These are phyloP conservation scores for Camellia oleifera DNA, from an alignment of 179 eudicot species.

Conservation along the genomic window DNA sequence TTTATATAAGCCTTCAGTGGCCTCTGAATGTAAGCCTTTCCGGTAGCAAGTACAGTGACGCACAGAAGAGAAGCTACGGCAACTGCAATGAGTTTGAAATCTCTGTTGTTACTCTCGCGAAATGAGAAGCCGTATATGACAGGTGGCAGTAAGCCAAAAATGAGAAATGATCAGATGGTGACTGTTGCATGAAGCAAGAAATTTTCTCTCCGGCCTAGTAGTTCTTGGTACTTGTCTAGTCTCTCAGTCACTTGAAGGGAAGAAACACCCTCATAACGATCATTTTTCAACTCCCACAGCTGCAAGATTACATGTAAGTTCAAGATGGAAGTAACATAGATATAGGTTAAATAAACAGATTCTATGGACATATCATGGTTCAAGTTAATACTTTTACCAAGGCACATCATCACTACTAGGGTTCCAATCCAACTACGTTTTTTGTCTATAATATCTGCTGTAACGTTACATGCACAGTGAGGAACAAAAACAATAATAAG, in stretches of 20 bases:
- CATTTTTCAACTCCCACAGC: slow-evolving; percentile 67
- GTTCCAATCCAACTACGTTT: background rate
- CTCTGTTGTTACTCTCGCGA: slow-evolving; percentile 51
- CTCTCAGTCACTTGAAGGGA: slow-evolving; percentile 12
- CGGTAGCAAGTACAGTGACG: slow-evolving; percentile 53
- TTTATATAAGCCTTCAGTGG: slow-evolving; percentile 49
- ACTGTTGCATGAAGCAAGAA: slow-evolving; percentile 54
- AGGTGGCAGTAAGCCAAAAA: slow-evolving; percentile 42
- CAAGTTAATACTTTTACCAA: background rate
- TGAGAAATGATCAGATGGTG: slow-evolving; percentile 38
- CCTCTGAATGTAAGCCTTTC: slow-evolving; percentile 54
- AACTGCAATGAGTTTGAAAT: slow-evolving; percentile 56
- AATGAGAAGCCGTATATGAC: slow-evolving; percentile 33
- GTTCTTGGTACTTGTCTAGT: slow-evolving; percentile 49
- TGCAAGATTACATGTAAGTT: slow-evolving; percentile 28
- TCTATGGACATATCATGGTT: background rate
- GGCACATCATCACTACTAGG: background rate
- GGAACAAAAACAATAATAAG: too few species aligned
- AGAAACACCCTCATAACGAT: slow-evolving; percentile 9
- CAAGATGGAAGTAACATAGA: background rate
- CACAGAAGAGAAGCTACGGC: slow-evolving; percentile 53
- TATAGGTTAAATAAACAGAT: background rate
- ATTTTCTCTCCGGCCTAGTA: slow-evolving; percentile 61
- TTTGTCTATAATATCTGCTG: background rate
- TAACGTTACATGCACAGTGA: too few species aligned